Base-by-base conservation (phyloP, 768 basidiomycete species). In the Sarcodon sp. region DNA sequence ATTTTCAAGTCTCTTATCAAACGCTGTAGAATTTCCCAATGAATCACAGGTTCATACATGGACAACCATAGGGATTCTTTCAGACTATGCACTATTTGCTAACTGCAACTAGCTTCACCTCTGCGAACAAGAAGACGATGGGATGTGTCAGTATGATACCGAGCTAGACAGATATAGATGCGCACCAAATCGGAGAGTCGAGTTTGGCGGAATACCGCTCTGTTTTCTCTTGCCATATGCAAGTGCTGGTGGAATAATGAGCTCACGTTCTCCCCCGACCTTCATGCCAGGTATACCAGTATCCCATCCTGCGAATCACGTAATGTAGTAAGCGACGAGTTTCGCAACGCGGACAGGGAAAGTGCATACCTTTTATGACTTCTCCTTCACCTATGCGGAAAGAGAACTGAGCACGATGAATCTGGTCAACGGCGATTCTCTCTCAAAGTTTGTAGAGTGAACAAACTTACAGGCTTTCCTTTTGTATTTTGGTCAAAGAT, bases 271-370 rank as follows among this genome's bases (percentile, higher is more conserved):
- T 27, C 93, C 92, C 36, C 80, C 85, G 36, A 83, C 79, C 56
- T 87, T 82, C 92, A 98, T 96, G 33, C 94, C 94, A 32, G 71
- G 80, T 48, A 97, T 72, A 36, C 93, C 94, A 58, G 87, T 70
- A 56, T 97, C 94, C 92, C 93, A 96, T 43, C 86, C 80, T 84
- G 49, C 21, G 43, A 35, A 35, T 31, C 27, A n/a, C 33, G 16
- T 18, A 1, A 21, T 46, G 41, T 3, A 12, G 38, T 6, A 15
- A 18, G 8, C 45, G 16, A 43, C 59, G 13, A 15, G 15, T 7
- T 13, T 8, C 39, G 6, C 43, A 33, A 48, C 37, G 12, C 27
- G 12, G 18, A 32, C 52, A 10, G 5, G 15, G 36, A 15, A 38
- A 43, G 36, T 39, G 51, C 67, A 43, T 49, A 80, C 83, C 87